These are phyloP conservation scores for Berkeleyomyces basicola DNA, from an alignment of 2,329 filamentous ascomycete species.

Conservation along the genomic window DNA sequence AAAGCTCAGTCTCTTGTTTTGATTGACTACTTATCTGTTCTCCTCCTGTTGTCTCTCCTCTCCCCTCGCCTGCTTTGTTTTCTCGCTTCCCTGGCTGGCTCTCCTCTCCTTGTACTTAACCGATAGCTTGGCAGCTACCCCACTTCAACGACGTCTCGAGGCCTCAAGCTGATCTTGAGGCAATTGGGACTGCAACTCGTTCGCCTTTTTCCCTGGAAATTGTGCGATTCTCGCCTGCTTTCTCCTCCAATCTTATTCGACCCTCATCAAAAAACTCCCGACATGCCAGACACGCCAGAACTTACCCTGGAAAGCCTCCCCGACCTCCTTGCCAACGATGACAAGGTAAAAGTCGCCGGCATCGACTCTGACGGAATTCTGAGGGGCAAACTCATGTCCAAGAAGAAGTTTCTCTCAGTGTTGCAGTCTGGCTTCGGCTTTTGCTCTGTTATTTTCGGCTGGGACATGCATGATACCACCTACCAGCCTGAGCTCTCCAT, in stretches of 20 bases:
- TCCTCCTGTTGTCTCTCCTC: neutral
- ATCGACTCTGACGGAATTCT: conserved; percentile 76
- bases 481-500: conserved; percentile 74
- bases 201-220: neutral
- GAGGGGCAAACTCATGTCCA: conserved; percentile 79
- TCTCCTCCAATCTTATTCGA: neutral
- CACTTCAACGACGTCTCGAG: neutral
- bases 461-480: conserved; percentile 92
- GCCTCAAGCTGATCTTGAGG: neutral
- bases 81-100: neutral
- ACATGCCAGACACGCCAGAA: conserved; percentile 17
- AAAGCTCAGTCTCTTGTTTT: neutral
- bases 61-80: neutral
- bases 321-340: conserved; percentile 51
- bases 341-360: conserved; percentile 72
- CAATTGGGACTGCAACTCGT: neutral
- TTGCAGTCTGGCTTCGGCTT: conserved; percentile 75
- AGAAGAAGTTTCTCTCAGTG: conserved; percentile 80
- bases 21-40: neutral
- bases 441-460: conserved; percentile 87
- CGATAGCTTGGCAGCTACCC: neutral
- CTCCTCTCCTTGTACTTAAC: neutral
- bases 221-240: neutral
- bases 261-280: neutral
- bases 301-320: conserved; percentile 50